Evolutionary conservation across 805 yeast genomes (phyloP), one percentile per base, ranked within the genome.

Genomic region (Yamadazyma tumulicola): DNA sequence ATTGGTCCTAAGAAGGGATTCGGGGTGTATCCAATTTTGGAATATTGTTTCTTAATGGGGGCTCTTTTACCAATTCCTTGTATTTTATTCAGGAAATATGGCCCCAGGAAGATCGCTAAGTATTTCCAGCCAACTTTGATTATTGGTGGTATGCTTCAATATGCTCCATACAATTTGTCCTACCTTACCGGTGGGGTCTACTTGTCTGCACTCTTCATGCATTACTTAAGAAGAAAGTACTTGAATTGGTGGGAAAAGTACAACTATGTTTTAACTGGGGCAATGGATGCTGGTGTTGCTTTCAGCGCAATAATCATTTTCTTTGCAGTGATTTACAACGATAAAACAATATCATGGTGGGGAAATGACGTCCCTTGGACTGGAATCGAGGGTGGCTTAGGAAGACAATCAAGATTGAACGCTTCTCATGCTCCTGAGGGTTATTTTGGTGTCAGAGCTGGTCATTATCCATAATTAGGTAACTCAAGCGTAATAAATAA

Each of bases 241-340:
- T 50, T 68, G 30, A 52, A 65, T 12, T 72, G 83, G 83, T 81
- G 83, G 88, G 78, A 79, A 26, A 81, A 79, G 54, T 81, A 81
- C 55, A 80, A 79, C 52, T 80, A 78, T 49, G 67, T 79, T 22
- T 54, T 80, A 31, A 60, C 79, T 13, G 70, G 79, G 29, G 81
- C 74, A 2, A 55, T 79, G 20, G 55, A 67, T 5, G 75, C 82
- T 1, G 85, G 83, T 13, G 72, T 77, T 19, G 84, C 83, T 1
- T 66, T 78, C 42, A 61, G 77, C 35, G 72, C 81, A 4, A 59
- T 81, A 32, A 57, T 79, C 37, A 71, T 78, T 23, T 80, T 81
- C 59, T 75, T 76, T 47, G 58, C 72, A 1, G 65, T 72, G 4
- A 66, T 67, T 26, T 75, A 68, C 47, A 64, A 72, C 31, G 59